A percentile compares a stretch with the other conserved stretches of the same genome.
These are phyloP conservation scores for Cucumis melo DNA, from an alignment of 306 rosid species.

Conservation along the genomic window DNA sequence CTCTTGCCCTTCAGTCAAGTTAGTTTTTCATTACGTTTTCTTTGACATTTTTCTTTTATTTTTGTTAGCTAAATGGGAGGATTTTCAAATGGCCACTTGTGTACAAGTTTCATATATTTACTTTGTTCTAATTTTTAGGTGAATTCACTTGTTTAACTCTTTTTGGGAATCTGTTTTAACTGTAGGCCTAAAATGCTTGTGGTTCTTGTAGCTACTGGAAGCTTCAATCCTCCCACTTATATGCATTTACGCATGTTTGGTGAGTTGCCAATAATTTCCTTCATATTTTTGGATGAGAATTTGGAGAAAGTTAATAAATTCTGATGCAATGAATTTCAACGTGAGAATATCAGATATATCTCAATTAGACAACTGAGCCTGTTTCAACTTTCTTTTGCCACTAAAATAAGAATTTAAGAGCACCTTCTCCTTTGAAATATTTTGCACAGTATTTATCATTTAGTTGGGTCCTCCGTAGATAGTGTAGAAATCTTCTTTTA, in stretches of 20 bases:
- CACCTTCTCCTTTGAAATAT: background rate
- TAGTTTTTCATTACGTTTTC: background rate
- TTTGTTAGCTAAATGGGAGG: background rate
- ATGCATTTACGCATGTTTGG: constrained; percentile 93
- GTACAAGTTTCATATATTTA: background rate
- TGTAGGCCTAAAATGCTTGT: constrained; percentile 44
- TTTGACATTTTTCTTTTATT: background rate
- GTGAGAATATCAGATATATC: background rate
- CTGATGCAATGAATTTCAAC: background rate
- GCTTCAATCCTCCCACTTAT: constrained; percentile 92
- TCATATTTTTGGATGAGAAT: background rate
- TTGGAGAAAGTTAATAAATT: background rate
- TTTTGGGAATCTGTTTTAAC: background rate
- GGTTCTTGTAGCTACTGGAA: constrained; percentile 64
- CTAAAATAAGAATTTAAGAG: background rate
- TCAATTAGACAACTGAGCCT: background rate
- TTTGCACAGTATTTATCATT: background rate
- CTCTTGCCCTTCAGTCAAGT: background rate
- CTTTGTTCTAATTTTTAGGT: background rate
- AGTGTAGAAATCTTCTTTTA: background rate
- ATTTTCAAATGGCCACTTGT: background rate
- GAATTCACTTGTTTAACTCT: background rate
- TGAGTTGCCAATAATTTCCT: constrained; percentile 19
- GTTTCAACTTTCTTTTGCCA: background rate
- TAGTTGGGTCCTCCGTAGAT: background rate